Base-by-base conservation (phyloP, 2,329 filamentous ascomycete genomes). In the Daldinia sp. region DNA sequence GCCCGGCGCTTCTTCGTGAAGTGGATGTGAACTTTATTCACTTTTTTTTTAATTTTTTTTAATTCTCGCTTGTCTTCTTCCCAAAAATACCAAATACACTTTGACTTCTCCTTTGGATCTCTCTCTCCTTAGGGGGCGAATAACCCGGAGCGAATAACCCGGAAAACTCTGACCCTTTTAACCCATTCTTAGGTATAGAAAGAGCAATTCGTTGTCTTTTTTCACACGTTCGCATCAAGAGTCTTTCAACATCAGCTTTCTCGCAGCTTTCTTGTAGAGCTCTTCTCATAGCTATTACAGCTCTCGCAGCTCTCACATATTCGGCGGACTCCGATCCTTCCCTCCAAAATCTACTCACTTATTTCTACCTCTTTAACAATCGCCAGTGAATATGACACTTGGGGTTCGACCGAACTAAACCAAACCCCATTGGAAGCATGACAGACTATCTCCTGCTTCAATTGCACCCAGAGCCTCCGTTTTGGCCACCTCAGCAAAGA, bases 371-470 rank as follows among this genome's bases (percentile, higher is more conserved):
- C 17, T 23, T n/a, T 29, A 35, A 47, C 21, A 11, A 52, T 6
- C 15, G 10, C 10, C 10, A 45, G 61, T 34, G 21, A 51, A 35
- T 25, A 63, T 61, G 63, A 59, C 52, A 41, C 47, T 27, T n/a
- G 43, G 15, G 15, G 8, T 62, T 21, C 51, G 37, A 47, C 25
- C 8, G 32, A 32, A 15, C 52, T 58, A 13, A 59, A 32, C 4
- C n/a, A n/a, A n/a, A 29, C 17, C 21, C 48, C 15, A 7, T 35
- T 58, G 43, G 64, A 64, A 68, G 55, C 35, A 68, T 67, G 63
- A 53, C 53, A 37, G 52, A 55, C 34, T 47, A 35, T 50, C 49
- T 9, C 47, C 6, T 61, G 5, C 58, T 53, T 54, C 43, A 59
- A 39, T 45, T 49, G 13, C 52, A 21, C 19, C 41, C 37, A 35